phyloP scores from a whole-genome alignment of 805 yeast genomes.

The Candida koratica region DNA sequence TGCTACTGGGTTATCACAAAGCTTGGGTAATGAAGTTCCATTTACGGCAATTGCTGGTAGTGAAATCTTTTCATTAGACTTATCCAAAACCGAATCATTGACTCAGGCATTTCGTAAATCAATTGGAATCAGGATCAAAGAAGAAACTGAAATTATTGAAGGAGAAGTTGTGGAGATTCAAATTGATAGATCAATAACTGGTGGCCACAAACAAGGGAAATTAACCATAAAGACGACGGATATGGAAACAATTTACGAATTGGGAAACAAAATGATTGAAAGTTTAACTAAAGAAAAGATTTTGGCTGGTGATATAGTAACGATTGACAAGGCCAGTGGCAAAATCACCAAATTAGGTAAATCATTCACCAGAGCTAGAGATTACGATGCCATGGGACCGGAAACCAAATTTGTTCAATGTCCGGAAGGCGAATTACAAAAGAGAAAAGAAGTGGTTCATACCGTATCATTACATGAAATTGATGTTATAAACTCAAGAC shows the following conservation, averaged over 20 bases:
- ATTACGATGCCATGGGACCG: constrained; percentile 98
- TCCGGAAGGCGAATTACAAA: constrained; percentile 98
- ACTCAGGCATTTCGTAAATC: constrained; percentile 96
- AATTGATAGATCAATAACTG: constrained; percentile 88
- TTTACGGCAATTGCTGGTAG: constrained; percentile 94
- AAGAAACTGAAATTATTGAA: constrained; percentile 95
- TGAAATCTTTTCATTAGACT: constrained; percentile 86
- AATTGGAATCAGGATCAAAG: constrained; percentile 92
- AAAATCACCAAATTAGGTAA: constrained; percentile 92
- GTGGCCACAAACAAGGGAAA: constrained; percentile 98
- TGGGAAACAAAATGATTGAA: constrained; percentile 92
- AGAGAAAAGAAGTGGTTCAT: constrained; percentile 91
- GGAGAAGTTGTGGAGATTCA: constrained; percentile 98
- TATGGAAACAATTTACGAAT: constrained; percentile 96
- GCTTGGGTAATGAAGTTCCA: constrained; percentile 76
- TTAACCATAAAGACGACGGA: constrained; percentile 95
- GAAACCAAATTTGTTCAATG: constrained; percentile 96
- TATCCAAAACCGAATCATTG: constrained; percentile 92
- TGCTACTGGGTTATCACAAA: constrained; percentile 87
- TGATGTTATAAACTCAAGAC: constrained; percentile 95
- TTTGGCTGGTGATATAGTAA: constrained; percentile 93
- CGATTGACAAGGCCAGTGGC: constrained; percentile 93
- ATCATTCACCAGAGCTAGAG: constrained; percentile 93
- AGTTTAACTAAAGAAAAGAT: constrained; percentile 92
- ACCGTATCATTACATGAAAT: constrained; percentile 97